Evolutionary conservation across 2,329 filamentous ascomycete genomes (phyloP).

Genomic region (Proliferodiscus dingleyae): DNA sequence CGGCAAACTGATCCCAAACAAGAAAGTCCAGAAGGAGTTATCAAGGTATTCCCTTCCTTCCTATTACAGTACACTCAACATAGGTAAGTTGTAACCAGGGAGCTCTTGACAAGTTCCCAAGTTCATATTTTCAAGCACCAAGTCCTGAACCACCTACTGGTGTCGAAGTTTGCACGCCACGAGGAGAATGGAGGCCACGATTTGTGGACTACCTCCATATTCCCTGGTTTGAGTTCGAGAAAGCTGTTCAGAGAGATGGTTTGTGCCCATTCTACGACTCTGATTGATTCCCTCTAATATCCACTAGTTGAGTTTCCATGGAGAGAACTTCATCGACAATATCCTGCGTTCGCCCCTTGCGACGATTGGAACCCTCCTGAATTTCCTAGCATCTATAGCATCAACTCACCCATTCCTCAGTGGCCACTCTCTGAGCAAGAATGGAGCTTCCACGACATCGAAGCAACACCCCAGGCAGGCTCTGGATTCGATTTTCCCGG

Average conservation of each 20-base stretch:
- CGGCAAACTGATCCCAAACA: slow-evolving; percentile 9
- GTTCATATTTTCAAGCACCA: slow-evolving; percentile 10
- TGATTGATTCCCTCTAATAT: slow-evolving; percentile 7
- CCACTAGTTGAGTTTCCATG: slow-evolving; percentile 7
- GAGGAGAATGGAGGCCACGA: neutral
- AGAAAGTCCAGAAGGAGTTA: slow-evolving; percentile 9
- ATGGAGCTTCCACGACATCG: slow-evolving; percentile 5
- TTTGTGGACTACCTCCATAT: slow-evolving; percentile 17
- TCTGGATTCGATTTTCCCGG: slow-evolving; percentile 2
- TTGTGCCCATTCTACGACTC: slow-evolving; percentile 4
- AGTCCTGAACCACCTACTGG: slow-evolving; percentile 10
- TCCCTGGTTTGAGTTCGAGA: slow-evolving; percentile 19
- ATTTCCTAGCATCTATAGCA: slow-evolving; percentile 5
- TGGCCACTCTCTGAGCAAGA: slow-evolving; percentile 4
- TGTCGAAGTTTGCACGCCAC: slow-evolving; percentile 15
- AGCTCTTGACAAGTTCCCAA: slow-evolving; percentile 1
- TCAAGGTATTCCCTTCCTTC: slow-evolving; percentile 9
- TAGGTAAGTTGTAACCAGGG: slow-evolving; percentile 5
- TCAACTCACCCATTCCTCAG: slow-evolving; percentile 3
- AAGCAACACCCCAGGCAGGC: slow-evolving; percentile 5
- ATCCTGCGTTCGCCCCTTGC: neutral
- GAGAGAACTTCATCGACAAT: slow-evolving; percentile 1
- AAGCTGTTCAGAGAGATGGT: slow-evolving; percentile 7
- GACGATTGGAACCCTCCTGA: slow-evolving; percentile 3
- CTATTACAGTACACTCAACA: slow-evolving; percentile 1